Conservation (phyloP, 2,329 filamentous ascomycete genomes). For the Thelonectria blattea region DNA sequence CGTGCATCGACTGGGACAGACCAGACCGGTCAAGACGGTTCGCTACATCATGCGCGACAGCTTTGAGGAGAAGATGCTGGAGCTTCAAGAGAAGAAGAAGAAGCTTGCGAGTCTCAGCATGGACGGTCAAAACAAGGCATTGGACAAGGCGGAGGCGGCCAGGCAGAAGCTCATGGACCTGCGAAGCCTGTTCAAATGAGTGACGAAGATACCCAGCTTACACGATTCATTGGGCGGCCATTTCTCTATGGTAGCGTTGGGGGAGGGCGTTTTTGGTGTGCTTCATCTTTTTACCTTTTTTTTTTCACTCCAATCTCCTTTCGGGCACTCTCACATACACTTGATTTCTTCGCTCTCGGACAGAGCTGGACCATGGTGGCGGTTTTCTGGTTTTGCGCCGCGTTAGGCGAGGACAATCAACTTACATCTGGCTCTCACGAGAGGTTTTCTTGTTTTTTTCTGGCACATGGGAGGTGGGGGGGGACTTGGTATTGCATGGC, state of each 20-base stretch:
- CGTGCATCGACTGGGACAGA: constrained; percentile 90
- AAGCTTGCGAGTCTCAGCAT: constrained; percentile 87
- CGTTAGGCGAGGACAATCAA: constrained; percentile 16
- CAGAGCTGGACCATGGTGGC: constrained; percentile 22
- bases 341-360: constrained; percentile 12
- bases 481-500: constrained; percentile 17
- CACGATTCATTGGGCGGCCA: constrained; percentile 19
- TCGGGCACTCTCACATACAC: not conserved
- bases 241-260: constrained; percentile 24
- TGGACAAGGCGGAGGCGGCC: constrained; percentile 60
- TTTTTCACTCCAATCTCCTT: constrained; percentile 36
- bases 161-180: constrained; percentile 67
- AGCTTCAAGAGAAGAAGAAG: constrained; percentile 90
- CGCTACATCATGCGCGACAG: constrained; percentile 89
- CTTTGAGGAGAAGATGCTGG: constrained; percentile 93
- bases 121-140: constrained; percentile 64
- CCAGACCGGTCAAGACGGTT: constrained; percentile 82
- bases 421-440: constrained; percentile 41
- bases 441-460: constrained; percentile 23
- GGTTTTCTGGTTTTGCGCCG: constrained; percentile 23
- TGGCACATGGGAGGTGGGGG: constrained; percentile 11
- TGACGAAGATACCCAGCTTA: constrained; percentile 23
- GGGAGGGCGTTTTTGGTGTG: constrained; percentile 32
- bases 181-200: constrained; percentile 62
- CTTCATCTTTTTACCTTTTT: constrained; percentile 28